These are phyloP conservation scores for Ettlia oleoabundans DNA, from an alignment of 139 green algal species.

Conservation along the genomic window DNA sequence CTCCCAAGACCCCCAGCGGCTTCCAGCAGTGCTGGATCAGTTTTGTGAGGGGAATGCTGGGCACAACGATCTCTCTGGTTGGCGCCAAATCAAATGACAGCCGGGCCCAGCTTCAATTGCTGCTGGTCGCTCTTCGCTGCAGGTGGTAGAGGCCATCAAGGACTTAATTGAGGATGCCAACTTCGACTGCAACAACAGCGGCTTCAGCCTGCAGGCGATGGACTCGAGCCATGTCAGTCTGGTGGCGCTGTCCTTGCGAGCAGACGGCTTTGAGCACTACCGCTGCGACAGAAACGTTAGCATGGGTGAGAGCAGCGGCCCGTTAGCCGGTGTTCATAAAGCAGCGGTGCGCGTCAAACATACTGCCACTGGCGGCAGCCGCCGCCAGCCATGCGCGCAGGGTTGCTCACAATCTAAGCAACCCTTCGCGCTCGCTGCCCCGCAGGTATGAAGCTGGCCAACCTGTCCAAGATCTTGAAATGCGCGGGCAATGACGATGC, in stretches of 20 bases:
- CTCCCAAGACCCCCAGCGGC: no score
- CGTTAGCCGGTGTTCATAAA: no score
- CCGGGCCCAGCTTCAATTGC: no score
- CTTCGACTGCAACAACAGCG: conserved; percentile 91
- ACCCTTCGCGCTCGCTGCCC: no score
- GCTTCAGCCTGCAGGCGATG: conserved; percentile 96
- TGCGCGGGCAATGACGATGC: conserved; percentile 96
- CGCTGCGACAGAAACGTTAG: conserved; percentile 91
- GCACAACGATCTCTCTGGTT: no score
- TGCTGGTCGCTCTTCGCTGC: neutral
- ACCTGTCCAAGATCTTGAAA: conserved; percentile 98
- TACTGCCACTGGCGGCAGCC: neutral
- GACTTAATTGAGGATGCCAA: conserved; percentile 98
- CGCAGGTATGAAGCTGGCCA: conserved; percentile 90
- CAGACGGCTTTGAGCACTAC: conserved; percentile 98
- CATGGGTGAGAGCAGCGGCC: no score
- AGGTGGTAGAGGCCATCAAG: conserved; percentile 97
- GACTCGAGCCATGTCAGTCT: conserved; percentile 97
- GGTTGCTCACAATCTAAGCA: neutral
- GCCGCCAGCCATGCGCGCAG: neutral
- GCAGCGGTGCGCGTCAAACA: neutral
- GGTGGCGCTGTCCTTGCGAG: conserved; percentile 81
- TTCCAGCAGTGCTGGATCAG: no score
- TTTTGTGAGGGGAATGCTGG: no score
- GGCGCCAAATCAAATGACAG: neutral